A percentile compares a stretch with the other conserved stretches of the same genome.
Evolutionary conservation across 306 rosid genomes (phyloP).

Genomic region (Pyrus pyrifolia): DNA sequence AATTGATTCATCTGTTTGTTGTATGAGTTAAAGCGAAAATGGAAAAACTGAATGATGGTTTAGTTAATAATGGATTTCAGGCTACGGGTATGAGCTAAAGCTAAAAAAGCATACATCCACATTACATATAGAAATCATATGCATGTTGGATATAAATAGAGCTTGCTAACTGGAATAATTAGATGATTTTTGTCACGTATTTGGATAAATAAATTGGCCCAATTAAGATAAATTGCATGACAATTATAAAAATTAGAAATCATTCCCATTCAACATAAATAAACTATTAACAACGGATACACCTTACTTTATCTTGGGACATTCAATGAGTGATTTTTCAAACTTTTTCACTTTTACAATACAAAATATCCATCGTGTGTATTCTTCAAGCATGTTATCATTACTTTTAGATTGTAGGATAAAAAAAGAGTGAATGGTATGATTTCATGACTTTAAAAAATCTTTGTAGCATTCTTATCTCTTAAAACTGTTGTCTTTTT

Average conservation of each 20-base stretch:
- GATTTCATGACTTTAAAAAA: slow-evolving; percentile 23
- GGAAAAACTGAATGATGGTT: too few relatives aligned
- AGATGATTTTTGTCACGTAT: too few relatives aligned
- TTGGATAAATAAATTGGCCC: too few relatives aligned
- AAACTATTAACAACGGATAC: too few relatives aligned
- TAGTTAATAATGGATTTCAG: too few relatives aligned
- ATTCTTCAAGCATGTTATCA: slow-evolving; percentile 10
- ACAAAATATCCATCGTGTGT: neutral
- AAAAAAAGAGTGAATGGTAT: slow-evolving; percentile 2
- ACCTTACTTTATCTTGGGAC: slow-evolving; percentile 64
- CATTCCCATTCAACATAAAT: too few relatives aligned
- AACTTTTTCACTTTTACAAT: neutral
- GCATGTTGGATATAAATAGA: too few relatives aligned
- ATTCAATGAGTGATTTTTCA: slow-evolving; percentile 47
- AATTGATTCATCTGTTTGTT: neutral
- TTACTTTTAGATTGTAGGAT: slow-evolving; percentile 10
- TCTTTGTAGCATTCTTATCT: slow-evolving; percentile 20
- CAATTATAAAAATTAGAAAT: too few relatives aligned
- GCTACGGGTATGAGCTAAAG: too few relatives aligned
- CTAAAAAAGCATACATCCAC: neutral
- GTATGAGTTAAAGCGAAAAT: neutral
- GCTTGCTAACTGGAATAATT: too few relatives aligned
- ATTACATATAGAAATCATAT: neutral
- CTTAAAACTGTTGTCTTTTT: slow-evolving; percentile 19
- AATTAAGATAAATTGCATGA: too few relatives aligned